phyloP scores from a whole-genome alignment of 768 basidiomycete genomes.

The Austroboletus festivus region DNA sequence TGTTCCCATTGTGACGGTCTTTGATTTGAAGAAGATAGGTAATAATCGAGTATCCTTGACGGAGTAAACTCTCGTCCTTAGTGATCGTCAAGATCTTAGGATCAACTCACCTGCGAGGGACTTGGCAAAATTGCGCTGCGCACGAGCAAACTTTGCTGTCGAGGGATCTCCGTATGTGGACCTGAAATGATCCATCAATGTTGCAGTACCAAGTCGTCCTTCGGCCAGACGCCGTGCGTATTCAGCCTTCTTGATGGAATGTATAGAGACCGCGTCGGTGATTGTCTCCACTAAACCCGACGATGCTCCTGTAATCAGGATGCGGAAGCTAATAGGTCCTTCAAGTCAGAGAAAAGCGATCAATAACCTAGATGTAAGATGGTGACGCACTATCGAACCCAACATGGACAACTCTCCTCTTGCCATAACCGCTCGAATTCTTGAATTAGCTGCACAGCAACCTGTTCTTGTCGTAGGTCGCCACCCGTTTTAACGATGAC shows the following conservation, averaged over 20 bases:
- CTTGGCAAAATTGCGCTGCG: conserved; percentile 91
- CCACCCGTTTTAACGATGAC: conserved; percentile 99
- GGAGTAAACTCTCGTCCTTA: background rate
- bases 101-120: conserved; percentile 69
- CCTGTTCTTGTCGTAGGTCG: conserved; percentile 94
- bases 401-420: conserved; percentile 89
- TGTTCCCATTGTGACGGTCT: conserved; percentile 98
- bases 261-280: conserved; percentile 96
- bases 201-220: conserved; percentile 82
- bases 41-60: conserved; percentile 83
- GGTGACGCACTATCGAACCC: conserved; percentile 81
- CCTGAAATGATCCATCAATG: conserved; percentile 88
- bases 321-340: conserved; percentile 78
- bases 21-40: conserved; percentile 98
- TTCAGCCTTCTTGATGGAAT: conserved; percentile 98
- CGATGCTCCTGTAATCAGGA: conserved; percentile 87
- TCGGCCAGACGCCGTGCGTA: conserved; percentile 85
- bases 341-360: background rate
- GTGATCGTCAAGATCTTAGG: background rate
- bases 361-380: background rate
- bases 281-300: conserved; percentile 98
- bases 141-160: conserved; percentile 82
- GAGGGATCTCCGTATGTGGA: conserved; percentile 86
- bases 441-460: conserved; percentile 91
- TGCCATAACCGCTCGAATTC: conserved; percentile 94